Base-by-base conservation (phyloP, 208 protist genomes). In the Crithidia brevicula region DNA sequence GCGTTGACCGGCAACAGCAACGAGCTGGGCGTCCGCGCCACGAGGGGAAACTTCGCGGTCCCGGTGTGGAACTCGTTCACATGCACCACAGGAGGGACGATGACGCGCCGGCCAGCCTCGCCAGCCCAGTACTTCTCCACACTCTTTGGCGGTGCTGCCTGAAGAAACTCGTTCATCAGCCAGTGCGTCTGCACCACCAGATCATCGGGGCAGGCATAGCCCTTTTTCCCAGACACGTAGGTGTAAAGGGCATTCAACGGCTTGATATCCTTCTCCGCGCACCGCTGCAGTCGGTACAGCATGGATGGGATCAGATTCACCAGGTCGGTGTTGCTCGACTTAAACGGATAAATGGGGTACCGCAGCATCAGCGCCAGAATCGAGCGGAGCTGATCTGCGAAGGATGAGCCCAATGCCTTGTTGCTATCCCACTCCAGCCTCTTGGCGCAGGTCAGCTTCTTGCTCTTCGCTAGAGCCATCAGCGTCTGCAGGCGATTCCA, bases 271-370 rank as follows among this genome's bases (percentile, higher is more conserved):
- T 42, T 28, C 1, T 72, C 63, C 16, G 33, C 58, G 63, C 85
- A 91, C 22, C 85, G 81, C 66, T 91, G 85, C 28, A 91, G 64
- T 50, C 85, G 82, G 61, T 91, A 91, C 15, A 91, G 76, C 56
- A 91, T 56, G 18, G 85, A 82, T 9, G 85, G 85, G 43, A 91
- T 73, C 30, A 90, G 58, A 40, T 56, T 67, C 45, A 72, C 16
- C 38, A 84, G 53, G 11, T 31, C 45, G 3, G 22, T 28, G 1
- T 83, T 64, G 31, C 51, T 77, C 28, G 43, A 23, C 9, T 72
- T 22, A 9, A 86, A 66, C 28, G 72, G 72, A 42, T 81, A 71
- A 34, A 59, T 60, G 22, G 79, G 72, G 43, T 66, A 74, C 34
- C 73, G 74, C 28, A 89, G 56, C 63, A 86, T 72, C 45, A 56